Base-by-base conservation (phyloP, 305 asterid species). In the Lippia alba region DNA sequence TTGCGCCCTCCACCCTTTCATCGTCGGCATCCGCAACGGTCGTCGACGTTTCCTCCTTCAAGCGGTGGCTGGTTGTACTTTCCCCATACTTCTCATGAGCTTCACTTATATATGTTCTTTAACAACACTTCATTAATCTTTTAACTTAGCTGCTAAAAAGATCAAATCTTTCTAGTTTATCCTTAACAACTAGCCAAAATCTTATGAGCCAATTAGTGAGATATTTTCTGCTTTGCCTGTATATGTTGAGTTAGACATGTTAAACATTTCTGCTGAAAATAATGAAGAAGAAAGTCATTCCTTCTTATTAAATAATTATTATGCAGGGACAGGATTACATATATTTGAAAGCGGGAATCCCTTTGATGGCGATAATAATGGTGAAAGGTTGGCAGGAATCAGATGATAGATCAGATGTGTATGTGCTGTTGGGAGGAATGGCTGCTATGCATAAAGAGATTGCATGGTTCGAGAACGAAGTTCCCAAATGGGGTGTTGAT, bases 281-380 rank as follows among this genome's bases (percentile, higher is more conserved):
- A 24, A 24, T 24, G 30, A 24, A 24, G 30, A 24, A 3, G 30
- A 24, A 24, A 24, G 30, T 24, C 30, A 24, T 24, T 24, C 30
- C 30, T 24, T 24, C 30, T 24, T 24, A 24, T 24, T 24, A n/a
- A n/a, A n/a, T n/a, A n/a, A n/a, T n/a, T n/a, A n/a, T n/a, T n/a
- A n/a, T 79, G 81, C 87, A 92, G 98, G 97, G 87, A 33, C 97
- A 88, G 70, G 98, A 90, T 81, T 90, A 90, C 19, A 70, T 85
- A 69, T 92, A 90, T 46, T 96, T 92, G 18, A 84, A 90, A 79
- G 84, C 90, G 45, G 87, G 83, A 48, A 83, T 85, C 46, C 89
- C 96, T 41, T 90, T 92, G 36, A 69, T 76, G 15, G 92, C 97
- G 2, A 87, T 86, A 58, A 41, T 81, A 16, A 67, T 90, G 77